Percentiles rank a stretch among this genome's conserved stretches.
These are phyloP conservation scores for Curvularia sp. DNA, from an alignment of 2,329 filamentous ascomycete genomes.

Conservation along the genomic window DNA sequence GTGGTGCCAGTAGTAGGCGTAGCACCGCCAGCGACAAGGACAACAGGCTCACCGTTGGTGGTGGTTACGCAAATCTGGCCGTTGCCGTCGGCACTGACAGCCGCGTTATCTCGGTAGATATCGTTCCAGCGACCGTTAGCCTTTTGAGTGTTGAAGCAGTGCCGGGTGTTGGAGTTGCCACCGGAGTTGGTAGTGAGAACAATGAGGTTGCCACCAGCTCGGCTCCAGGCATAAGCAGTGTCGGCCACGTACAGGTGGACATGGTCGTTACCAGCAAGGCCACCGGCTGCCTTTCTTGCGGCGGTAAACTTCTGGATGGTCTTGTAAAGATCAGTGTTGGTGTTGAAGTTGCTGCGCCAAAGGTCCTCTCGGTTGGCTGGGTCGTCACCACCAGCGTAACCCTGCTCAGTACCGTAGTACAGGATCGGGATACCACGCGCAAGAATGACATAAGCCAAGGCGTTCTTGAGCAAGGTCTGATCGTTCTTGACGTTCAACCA, in stretches of 20 bases:
- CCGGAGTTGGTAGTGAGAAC: constrained; percentile 58
- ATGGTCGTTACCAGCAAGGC: constrained; percentile 55
- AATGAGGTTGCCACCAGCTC: constrained; percentile 54
- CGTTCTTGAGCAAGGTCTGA: constrained; percentile 48
- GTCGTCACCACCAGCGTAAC: constrained; percentile 47
- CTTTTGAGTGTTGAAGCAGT: constrained; percentile 55
- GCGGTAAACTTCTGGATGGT: constrained; percentile 36
- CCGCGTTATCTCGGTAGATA: constrained; percentile 47
- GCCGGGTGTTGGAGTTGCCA: constrained; percentile 45
- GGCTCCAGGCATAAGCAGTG: constrained; percentile 57
- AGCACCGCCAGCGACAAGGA: constrained; percentile 41
- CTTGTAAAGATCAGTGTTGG: constrained; percentile 37
- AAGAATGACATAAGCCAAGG: constrained; percentile 48
- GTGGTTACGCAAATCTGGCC: constrained; percentile 54
- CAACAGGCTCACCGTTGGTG: constrained; percentile 54
- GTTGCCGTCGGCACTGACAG: constrained; percentile 50
- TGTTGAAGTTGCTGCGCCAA: constrained; percentile 49
- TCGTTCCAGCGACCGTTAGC: constrained; percentile 53
- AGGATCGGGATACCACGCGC: constrained; percentile 51
- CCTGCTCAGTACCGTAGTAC: constrained; percentile 52
- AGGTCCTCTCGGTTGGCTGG: constrained; percentile 52
- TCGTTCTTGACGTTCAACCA: constrained; percentile 49
- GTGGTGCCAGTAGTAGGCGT: constrained; percentile 26
- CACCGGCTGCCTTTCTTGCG: constrained; percentile 49
- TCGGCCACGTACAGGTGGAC: constrained; percentile 52